A percentile compares a stretch with the other conserved stretches of the same genome.
Evolutionary conservation across 2,329 filamentous ascomycete species (phyloP).

Genomic region (Pyrenophora graminea): DNA sequence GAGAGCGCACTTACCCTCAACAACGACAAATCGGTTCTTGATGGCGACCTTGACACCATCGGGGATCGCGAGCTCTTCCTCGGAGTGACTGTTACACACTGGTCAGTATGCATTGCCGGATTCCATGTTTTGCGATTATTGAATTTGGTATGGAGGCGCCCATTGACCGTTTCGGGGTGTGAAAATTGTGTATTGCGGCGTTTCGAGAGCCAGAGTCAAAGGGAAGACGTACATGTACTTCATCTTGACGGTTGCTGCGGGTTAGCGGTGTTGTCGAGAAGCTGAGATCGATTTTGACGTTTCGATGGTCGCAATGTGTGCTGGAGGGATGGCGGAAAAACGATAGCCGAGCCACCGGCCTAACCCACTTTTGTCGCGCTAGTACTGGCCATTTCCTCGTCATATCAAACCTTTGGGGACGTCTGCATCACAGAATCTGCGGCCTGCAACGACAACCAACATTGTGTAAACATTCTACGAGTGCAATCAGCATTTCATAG

Average conservation of each 20-base stretch:
- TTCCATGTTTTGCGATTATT: slow-evolving; percentile 18
- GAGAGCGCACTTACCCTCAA: slow-evolving; percentile 79
- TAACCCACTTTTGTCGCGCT: slow-evolving; percentile 14
- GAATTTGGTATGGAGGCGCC: slow-evolving; percentile 16
- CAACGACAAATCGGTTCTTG: slow-evolving; percentile 94
- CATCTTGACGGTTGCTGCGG: slow-evolving; percentile 71
- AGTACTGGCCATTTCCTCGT: slow-evolving; percentile 1
- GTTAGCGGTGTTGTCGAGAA: slow-evolving; percentile 41
- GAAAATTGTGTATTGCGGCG: slow-evolving; percentile 19
- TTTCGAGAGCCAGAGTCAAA: slow-evolving; percentile 12
- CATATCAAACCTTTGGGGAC: background rate
- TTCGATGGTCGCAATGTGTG: slow-evolving; percentile 14
- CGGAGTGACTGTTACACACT: slow-evolving; percentile 67
- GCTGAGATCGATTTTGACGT: slow-evolving; percentile 16
- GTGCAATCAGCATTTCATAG: no score
- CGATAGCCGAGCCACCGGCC: slow-evolving; percentile 20
- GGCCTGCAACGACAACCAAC: no score
- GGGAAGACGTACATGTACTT: slow-evolving; percentile 75
- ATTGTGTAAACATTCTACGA: no score
- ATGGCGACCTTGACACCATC: slow-evolving; percentile 97
- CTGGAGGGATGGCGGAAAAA: slow-evolving; percentile 16
- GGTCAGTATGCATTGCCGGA: slow-evolving; percentile 36
- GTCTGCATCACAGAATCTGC: no score
- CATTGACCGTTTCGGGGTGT: slow-evolving; percentile 17
- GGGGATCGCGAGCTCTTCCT: slow-evolving; percentile 93